phyloP scores from a whole-genome alignment of 495 filamentous ascomycete genomes.

The Xylaria castorea region DNA sequence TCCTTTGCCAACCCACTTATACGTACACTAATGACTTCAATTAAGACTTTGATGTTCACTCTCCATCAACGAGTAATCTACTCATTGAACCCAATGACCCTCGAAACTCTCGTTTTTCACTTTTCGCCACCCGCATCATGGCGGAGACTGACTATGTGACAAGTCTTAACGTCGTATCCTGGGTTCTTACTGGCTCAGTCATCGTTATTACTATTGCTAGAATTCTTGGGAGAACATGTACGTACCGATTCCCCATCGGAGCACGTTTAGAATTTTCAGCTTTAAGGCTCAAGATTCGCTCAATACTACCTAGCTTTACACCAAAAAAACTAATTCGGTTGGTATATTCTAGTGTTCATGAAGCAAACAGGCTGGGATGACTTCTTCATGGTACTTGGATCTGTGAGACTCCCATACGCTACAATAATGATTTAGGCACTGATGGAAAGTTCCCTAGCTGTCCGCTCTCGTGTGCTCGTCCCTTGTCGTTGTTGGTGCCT shows the following conservation, averaged over 20 bases:
- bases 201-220: conserved; percentile 22
- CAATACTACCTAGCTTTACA: neutral
- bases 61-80: neutral
- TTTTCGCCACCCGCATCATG: conserved; percentile 7
- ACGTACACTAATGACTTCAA: neutral
- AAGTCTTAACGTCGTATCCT: conserved; percentile 25
- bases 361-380: conserved; percentile 33
- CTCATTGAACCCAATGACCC: conserved; percentile 4
- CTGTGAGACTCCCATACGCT: conserved; percentile 11
- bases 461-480: conserved; percentile 25
- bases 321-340: conserved; percentile 11
- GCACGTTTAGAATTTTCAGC: neutral
- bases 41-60: neutral
- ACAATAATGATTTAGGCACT: neutral
- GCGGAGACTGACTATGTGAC: conserved; percentile 16
- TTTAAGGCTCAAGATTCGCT: neutral
- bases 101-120: neutral
- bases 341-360: conserved; percentile 4
- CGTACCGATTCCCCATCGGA: conserved; percentile 4
- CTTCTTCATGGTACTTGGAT: conserved; percentile 29
- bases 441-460: conserved; percentile 11
- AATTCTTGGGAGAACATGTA: conserved; percentile 27
- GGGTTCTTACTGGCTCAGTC: conserved; percentile 25
- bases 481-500: conserved; percentile 22
- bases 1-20: neutral